Evolutionary conservation across 2,329 filamentous ascomycete genomes (phyloP).

Genomic region (Aspergillus sp.): DNA sequence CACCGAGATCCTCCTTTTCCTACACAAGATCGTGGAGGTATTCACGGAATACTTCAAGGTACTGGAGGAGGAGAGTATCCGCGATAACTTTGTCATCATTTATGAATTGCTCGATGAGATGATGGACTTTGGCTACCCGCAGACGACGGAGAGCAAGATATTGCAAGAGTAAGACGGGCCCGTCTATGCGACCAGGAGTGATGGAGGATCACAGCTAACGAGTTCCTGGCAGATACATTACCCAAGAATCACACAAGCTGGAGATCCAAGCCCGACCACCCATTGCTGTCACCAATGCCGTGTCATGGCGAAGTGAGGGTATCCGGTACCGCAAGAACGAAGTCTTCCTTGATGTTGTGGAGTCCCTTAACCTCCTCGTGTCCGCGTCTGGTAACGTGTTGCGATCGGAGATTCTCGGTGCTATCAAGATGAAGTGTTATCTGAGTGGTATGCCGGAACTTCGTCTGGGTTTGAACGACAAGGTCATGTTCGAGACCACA

Average conservation of each 20-base stretch:
- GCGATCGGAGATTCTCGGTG: conserved; percentile 92
- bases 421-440: conserved; percentile 99
- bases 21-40: conserved; percentile 97
- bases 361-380: conserved; percentile 93
- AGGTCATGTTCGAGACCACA: conserved; percentile 99
- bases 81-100: conserved; percentile 99
- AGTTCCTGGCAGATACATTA: conserved; percentile 69
- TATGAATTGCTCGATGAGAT: conserved; percentile 99
- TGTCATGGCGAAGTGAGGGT: conserved; percentile 96
- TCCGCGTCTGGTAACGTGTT: conserved; percentile 93
- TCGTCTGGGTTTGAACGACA: conserved; percentile 92
- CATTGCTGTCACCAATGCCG: conserved; percentile 96
- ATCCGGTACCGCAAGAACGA: conserved; percentile 99
- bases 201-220: neutral
- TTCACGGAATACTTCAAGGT: conserved; percentile 99
- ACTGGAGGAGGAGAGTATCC: conserved; percentile 95
- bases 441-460: conserved; percentile 97
- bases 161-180: conserved; percentile 69
- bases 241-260: conserved; percentile 97
- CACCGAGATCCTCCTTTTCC: conserved; percentile 94
- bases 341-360: conserved; percentile 96
- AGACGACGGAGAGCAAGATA: conserved; percentile 98
- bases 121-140: conserved; percentile 99
- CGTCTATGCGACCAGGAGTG: neutral
- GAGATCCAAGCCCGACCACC: conserved; percentile 94